Conservation (phyloP, 164 flowering plant genomes). For the Saururus chinensis region DNA sequence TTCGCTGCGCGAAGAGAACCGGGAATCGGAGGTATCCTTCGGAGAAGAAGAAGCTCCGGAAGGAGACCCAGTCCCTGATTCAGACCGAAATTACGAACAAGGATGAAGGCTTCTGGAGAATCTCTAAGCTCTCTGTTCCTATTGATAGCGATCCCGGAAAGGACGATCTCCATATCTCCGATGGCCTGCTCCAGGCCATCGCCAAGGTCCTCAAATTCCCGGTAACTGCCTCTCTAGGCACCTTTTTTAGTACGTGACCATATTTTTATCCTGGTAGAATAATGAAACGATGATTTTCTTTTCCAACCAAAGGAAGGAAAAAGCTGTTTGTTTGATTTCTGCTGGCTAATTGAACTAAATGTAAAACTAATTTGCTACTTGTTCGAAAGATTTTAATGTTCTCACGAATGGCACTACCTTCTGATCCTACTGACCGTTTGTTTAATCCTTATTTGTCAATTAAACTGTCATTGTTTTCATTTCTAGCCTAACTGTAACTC, state of each 20-base stretch:
- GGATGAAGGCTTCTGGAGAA: conserved; percentile 71
- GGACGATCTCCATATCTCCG: conserved; percentile 55
- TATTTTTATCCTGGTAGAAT: too few relatives aligned
- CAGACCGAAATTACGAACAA: conserved; percentile 27
- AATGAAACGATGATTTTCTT: too few relatives aligned
- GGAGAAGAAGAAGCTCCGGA: conserved; percentile 78
- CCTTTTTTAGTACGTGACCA: background rate
- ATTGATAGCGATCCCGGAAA: conserved; percentile 78
- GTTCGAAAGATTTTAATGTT: too few relatives aligned
- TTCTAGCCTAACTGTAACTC: too few relatives aligned
- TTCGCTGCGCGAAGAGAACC: conserved; percentile 55
- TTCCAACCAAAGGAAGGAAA: too few relatives aligned
- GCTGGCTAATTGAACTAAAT: too few relatives aligned
- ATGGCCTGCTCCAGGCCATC: conserved; percentile 54
- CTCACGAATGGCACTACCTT: too few relatives aligned
- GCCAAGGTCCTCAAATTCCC: conserved; percentile 89
- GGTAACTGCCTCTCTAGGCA: conserved; percentile 22
- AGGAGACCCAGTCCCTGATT: conserved; percentile 18
- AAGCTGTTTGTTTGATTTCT: too few relatives aligned
- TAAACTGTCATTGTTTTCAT: too few relatives aligned
- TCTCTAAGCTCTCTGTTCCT: conserved; percentile 63
- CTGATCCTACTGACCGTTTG: too few relatives aligned
- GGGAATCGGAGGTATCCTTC: conserved; percentile 89
- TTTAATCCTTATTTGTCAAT: too few relatives aligned
- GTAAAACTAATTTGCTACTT: too few relatives aligned